Percentiles rank a stretch among this genome's conserved stretches.
Conservation (phyloP, 495 filamentous ascomycete genomes). For the Amphirosellinia nigrospora region DNA sequence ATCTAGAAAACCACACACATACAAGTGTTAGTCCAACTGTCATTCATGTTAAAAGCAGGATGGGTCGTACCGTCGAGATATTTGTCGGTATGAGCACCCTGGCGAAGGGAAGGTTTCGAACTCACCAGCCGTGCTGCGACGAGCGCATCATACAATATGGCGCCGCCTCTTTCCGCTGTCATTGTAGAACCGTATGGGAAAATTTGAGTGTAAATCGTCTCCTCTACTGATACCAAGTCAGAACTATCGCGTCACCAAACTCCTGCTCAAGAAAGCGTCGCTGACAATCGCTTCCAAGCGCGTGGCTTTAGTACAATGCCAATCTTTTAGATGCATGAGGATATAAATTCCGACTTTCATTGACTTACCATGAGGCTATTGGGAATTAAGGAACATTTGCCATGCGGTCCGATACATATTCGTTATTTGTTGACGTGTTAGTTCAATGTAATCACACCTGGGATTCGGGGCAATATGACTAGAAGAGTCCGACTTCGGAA, state of each 20-base stretch:
- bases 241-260: not conserved
- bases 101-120: not conserved
- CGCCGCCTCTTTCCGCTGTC: not conserved
- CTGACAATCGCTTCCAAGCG: not conserved
- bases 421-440: not conserved
- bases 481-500: conserved; percentile 1
- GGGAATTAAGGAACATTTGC: not conserved
- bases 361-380: not conserved
- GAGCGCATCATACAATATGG: not conserved
- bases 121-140: conserved; percentile 30
- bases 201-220: not conserved
- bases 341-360: not conserved
- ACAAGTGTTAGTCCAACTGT: not conserved
- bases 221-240: not conserved
- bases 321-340: not conserved
- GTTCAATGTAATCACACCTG: not conserved
- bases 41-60: not conserved
- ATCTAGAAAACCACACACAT: conserved; percentile 40
- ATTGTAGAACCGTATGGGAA: not conserved
- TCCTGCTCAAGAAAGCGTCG: not conserved
- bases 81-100: not conserved
- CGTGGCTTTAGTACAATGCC: not conserved
- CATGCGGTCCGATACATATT: not conserved
- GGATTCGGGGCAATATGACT: not conserved
- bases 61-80: conserved; percentile 46